Percentiles rank a stretch among this genome's conserved stretches.
Evolutionary conservation across 2,329 filamentous ascomycete species (phyloP).

Genomic region (Metarhizium robertsii): DNA sequence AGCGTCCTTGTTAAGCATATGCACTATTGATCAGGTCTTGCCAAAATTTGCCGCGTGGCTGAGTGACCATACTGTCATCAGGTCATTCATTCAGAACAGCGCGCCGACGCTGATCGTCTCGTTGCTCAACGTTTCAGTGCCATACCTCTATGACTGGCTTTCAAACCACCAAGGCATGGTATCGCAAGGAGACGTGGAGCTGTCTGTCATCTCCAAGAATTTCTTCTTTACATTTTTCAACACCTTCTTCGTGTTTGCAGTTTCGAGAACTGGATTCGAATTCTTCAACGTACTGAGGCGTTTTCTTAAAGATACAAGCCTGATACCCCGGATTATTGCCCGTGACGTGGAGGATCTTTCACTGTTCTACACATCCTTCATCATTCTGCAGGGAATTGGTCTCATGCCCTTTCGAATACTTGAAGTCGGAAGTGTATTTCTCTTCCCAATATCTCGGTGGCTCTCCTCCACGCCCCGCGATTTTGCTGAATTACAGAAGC

Average conservation of each 20-base stretch:
- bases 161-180: slow-evolving; percentile 91
- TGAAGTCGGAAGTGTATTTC: slow-evolving; percentile 74
- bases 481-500: slow-evolving; percentile 70
- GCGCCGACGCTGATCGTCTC: slow-evolving; percentile 80
- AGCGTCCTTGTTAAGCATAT: slow-evolving; percentile 70
- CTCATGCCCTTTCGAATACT: slow-evolving; percentile 87
- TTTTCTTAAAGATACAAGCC: slow-evolving; percentile 67
- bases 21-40: slow-evolving; percentile 65
- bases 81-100: slow-evolving; percentile 76
- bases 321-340: slow-evolving; percentile 68
- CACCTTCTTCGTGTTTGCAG: slow-evolving; percentile 89
- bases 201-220: slow-evolving; percentile 95
- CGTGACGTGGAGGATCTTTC: slow-evolving; percentile 63
- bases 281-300: slow-evolving; percentile 66
- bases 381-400: slow-evolving; percentile 88
- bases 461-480: slow-evolving; percentile 83
- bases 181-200: slow-evolving; percentile 85
- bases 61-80: slow-evolving; percentile 56
- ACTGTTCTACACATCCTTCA: slow-evolving; percentile 86
- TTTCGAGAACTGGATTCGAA: slow-evolving; percentile 72
- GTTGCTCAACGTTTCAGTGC: slow-evolving; percentile 78
- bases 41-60: slow-evolving; percentile 62
- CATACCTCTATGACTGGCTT: slow-evolving; percentile 89
- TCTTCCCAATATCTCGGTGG: slow-evolving; percentile 74
- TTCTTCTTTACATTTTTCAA: slow-evolving; percentile 99